phyloP scores from a whole-genome alignment of 2,329 filamentous ascomycete species.

The Cercospora janseana region DNA sequence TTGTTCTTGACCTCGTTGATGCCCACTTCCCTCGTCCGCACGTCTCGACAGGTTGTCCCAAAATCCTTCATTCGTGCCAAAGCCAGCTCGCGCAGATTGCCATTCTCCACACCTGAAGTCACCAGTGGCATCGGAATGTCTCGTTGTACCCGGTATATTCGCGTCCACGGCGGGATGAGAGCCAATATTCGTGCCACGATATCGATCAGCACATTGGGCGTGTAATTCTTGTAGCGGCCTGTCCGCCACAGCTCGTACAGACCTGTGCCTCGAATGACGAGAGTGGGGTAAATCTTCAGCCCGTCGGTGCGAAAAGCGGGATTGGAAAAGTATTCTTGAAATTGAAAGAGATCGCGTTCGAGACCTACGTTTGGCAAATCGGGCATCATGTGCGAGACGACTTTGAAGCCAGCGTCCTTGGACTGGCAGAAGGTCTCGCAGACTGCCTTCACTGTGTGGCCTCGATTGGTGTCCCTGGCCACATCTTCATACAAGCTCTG shows the following conservation, averaged over 20 bases:
- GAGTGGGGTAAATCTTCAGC: slow-evolving; percentile 94
- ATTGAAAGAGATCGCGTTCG: slow-evolving; percentile 95
- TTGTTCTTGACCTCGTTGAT: slow-evolving; percentile 99
- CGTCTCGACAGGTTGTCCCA: slow-evolving; percentile 92
- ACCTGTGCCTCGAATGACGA: slow-evolving; percentile 94
- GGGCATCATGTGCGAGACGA: slow-evolving; percentile 99
- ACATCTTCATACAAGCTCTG: slow-evolving; percentile 98
- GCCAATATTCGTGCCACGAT: slow-evolving; percentile 94
- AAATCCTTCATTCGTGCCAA: slow-evolving; percentile 99
- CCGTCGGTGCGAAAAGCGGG: slow-evolving; percentile 95
- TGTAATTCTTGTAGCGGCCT: slow-evolving; percentile 97
- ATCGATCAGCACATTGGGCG: slow-evolving; percentile 92
- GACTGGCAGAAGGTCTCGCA: slow-evolving; percentile 96
- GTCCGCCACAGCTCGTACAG: slow-evolving; percentile 97
- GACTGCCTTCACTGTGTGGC: slow-evolving; percentile 91
- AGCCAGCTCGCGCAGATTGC: slow-evolving; percentile 89
- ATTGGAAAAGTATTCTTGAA: slow-evolving; percentile 96
- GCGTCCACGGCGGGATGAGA: slow-evolving; percentile 92
- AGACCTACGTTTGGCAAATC: slow-evolving; percentile 97
- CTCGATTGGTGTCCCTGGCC: slow-evolving; percentile 94
- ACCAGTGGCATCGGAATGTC: slow-evolving; percentile 99
- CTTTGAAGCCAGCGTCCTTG: slow-evolving; percentile 98
- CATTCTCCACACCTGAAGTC: slow-evolving; percentile 97
- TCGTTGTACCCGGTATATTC: slow-evolving; percentile 96
- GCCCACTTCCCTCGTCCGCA: slow-evolving; percentile 92